phyloP scores from a whole-genome alignment of 2,329 filamentous ascomycete genomes.

The Alternaria atra region DNA sequence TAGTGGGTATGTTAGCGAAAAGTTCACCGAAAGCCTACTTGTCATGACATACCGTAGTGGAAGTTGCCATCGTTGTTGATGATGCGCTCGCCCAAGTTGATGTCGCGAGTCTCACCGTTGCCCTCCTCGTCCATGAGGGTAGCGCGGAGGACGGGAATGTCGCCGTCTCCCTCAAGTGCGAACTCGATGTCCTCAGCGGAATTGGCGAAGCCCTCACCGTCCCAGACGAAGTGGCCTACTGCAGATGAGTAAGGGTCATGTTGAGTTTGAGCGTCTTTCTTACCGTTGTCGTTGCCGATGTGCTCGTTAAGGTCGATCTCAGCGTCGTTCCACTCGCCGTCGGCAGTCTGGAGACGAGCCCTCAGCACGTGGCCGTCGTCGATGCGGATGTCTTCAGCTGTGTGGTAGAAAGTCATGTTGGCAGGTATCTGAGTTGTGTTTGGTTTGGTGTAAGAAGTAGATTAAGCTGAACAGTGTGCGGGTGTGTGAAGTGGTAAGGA shows the following conservation, averaged over 20 bases:
- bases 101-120: constrained; percentile 53
- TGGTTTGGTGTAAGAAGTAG: not conserved
- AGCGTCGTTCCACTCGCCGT: constrained; percentile 57
- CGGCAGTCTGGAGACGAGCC: constrained; percentile 52
- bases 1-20: not conserved
- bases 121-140: constrained; percentile 56
- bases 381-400: constrained; percentile 58
- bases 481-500: not conserved
- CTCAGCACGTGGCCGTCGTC: constrained; percentile 62
- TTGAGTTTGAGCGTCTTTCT: not conserved
- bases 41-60: constrained; percentile 22
- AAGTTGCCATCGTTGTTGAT: constrained; percentile 60
- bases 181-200: constrained; percentile 60
- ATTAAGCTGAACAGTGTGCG: not conserved
- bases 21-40: not conserved
- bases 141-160: constrained; percentile 64
- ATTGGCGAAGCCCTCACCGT: constrained; percentile 57
- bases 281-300: constrained; percentile 64
- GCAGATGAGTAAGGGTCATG: not conserved
- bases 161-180: constrained; percentile 60
- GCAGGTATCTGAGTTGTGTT: not conserved
- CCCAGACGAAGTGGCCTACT: constrained; percentile 58
- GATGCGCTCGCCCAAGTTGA: constrained; percentile 67
- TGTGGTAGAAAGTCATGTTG: constrained; percentile 58
- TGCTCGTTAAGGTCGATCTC: constrained; percentile 60